phyloP scores from a whole-genome alignment of 345 rosid species.

The Bretschneidera sinensis region DNA sequence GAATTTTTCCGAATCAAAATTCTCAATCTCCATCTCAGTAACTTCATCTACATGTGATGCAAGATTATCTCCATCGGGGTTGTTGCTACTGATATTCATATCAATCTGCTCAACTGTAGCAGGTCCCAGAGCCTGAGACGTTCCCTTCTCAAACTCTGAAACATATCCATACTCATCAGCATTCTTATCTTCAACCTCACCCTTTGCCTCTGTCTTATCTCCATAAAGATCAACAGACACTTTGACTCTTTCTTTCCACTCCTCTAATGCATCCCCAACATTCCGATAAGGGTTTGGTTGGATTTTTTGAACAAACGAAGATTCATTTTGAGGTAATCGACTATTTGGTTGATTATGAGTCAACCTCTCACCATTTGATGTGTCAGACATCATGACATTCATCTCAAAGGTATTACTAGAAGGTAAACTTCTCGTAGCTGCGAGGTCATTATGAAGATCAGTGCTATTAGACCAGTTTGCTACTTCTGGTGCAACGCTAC shows the following conservation, averaged over 20 bases:
- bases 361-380: slow-evolving; percentile 46
- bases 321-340: slow-evolving; percentile 39
- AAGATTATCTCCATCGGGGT: slow-evolving; percentile 43
- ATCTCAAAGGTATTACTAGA: slow-evolving; percentile 42
- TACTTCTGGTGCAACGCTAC: slow-evolving; percentile 46
- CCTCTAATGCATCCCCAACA: slow-evolving; percentile 82
- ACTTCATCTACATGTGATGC: slow-evolving; percentile 37
- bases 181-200: slow-evolving; percentile 61
- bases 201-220: slow-evolving; percentile 41
- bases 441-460: slow-evolving; percentile 39
- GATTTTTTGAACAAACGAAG: slow-evolving; percentile 39
- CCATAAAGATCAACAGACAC: slow-evolving; percentile 58
- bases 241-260: slow-evolving; percentile 89
- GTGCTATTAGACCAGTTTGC: slow-evolving; percentile 35
- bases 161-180: slow-evolving; percentile 77
- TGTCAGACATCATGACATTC: slow-evolving; percentile 41
- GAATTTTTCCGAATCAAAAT: slow-evolving; percentile 37
- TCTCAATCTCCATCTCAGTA: slow-evolving; percentile 62
- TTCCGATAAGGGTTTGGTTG: slow-evolving; percentile 74
- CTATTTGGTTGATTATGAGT: slow-evolving; percentile 37
- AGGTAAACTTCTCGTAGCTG: slow-evolving; percentile 46
- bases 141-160: slow-evolving; percentile 67
- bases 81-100: slow-evolving; percentile 35
- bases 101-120: slow-evolving; percentile 81
- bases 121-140: slow-evolving; percentile 85